Percentiles rank a stretch among this genome's conserved stretches.
Conservation (phyloP, 306 rosid genomes). For the Acacia melanoxylon region DNA sequence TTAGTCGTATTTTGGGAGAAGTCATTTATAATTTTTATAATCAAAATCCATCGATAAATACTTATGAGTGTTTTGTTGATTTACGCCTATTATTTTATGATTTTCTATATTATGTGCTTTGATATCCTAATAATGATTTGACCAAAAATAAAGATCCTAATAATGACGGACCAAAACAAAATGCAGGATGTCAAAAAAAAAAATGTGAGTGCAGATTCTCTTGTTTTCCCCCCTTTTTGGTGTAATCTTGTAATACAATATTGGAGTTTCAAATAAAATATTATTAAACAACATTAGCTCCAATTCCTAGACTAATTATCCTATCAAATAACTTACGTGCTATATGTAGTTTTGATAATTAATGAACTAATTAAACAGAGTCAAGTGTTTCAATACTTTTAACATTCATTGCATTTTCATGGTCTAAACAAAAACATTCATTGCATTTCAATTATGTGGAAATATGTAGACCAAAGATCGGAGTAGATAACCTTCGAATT, state of each 20-base stretch:
- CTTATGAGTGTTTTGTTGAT: background rate
- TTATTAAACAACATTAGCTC: background rate
- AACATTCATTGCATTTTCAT: background rate
- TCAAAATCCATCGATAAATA: no score
- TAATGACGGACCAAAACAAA: background rate
- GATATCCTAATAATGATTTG: background rate
- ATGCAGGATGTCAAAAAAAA: background rate
- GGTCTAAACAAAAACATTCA: background rate
- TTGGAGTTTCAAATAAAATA: background rate
- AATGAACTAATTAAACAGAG: background rate
- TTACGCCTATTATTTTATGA: background rate
- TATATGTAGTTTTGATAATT: background rate
- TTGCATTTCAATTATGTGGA: background rate
- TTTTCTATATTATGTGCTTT: background rate
- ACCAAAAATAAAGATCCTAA: no score
- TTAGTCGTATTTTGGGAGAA: background rate
- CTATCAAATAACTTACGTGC: background rate
- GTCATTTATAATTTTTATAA: background rate
- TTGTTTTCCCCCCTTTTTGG: background rate
- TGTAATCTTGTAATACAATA: background rate
- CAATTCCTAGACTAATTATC: background rate
- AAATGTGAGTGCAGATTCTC: background rate
- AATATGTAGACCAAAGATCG: background rate
- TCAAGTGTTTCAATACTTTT: background rate
- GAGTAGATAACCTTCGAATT: background rate